phyloP scores from a whole-genome alignment of 1,284 basidiomycete species.

The Mycena sp. region DNA sequence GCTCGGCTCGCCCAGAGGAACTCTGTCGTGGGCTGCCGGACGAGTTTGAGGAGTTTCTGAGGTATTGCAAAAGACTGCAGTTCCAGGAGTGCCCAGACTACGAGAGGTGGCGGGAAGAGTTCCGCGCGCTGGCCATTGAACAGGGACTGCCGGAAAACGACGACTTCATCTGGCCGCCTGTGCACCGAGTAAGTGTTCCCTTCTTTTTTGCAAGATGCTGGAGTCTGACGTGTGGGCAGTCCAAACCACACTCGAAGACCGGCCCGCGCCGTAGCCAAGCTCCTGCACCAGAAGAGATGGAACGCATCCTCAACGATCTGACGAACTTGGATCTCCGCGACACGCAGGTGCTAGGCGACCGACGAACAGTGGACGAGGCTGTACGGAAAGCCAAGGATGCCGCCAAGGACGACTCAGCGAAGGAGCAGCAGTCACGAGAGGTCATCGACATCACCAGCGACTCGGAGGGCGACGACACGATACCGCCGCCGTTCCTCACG shows the following conservation, averaged over 20 bases:
- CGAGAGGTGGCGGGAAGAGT: conserved; percentile 65
- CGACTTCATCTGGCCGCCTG: conserved; percentile 77
- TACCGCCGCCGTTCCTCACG: conserved; percentile 44
- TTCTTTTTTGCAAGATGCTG: conserved; percentile 24
- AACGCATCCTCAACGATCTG: conserved; percentile 64
- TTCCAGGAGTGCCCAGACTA: conserved; percentile 78
- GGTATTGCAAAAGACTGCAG: conserved; percentile 71
- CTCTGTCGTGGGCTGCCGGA: conserved; percentile 74
- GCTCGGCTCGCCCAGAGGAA: conserved; percentile 64
- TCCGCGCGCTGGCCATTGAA: conserved; percentile 65
- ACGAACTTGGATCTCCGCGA: conserved; percentile 63
- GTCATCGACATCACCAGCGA: conserved; percentile 60
- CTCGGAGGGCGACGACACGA: conserved; percentile 46
- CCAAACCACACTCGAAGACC: conserved; percentile 20
- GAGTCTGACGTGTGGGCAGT: conserved; percentile 1
- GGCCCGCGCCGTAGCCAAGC: conserved; percentile 33
- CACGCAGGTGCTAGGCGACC: conserved; percentile 57
- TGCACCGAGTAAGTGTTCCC: conserved; percentile 39
- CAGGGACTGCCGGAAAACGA: conserved; percentile 65
- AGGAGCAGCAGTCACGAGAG: conserved; percentile 34
- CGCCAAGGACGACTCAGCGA: conserved; percentile 41
- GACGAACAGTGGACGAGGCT: conserved; percentile 53
- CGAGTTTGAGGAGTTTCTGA: conserved; percentile 78
- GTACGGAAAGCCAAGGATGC: conserved; percentile 44
- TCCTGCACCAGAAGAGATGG: conserved; percentile 52